Conservation (phyloP, 805 yeast genomes). For the Candida hungchunana region DNA sequence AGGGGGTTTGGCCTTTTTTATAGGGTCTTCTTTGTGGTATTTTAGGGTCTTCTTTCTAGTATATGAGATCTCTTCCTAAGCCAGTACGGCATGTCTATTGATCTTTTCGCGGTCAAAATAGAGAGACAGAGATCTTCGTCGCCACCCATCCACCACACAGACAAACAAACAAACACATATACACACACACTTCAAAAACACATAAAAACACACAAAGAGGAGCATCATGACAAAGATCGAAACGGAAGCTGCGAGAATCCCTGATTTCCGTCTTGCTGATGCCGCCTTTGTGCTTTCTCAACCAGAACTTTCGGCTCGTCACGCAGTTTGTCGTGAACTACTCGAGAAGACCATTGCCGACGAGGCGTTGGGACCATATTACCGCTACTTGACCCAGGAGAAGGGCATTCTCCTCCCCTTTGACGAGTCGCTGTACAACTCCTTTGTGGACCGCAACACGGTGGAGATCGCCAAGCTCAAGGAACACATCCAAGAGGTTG, state of each 20-base stretch:
- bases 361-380: conserved; percentile 78
- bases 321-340: conserved; percentile 40
- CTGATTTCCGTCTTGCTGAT: conserved; percentile 82
- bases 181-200: no score
- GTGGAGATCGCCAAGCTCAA: conserved; percentile 44
- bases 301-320: conserved; percentile 35
- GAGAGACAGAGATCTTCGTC: no score
- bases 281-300: conserved; percentile 59
- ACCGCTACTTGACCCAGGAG: conserved; percentile 57
- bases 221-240: no score
- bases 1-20: no score
- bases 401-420: conserved; percentile 41
- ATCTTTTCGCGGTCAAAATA: no score
- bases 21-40: no score
- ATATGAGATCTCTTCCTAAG: no score
- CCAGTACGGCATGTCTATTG: no score
- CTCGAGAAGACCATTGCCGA: conserved; percentile 51
- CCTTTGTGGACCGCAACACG: conserved; percentile 51
- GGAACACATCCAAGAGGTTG: conserved; percentile 41
- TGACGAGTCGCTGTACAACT: conserved; percentile 55
- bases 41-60: no score
- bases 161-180: neutral
- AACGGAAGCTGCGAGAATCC: conserved; percentile 42
- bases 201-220: no score
- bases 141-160: no score